Conservation (phyloP, 495 filamentous ascomycete genomes). For the Hyaloscypha hepaticicola region DNA sequence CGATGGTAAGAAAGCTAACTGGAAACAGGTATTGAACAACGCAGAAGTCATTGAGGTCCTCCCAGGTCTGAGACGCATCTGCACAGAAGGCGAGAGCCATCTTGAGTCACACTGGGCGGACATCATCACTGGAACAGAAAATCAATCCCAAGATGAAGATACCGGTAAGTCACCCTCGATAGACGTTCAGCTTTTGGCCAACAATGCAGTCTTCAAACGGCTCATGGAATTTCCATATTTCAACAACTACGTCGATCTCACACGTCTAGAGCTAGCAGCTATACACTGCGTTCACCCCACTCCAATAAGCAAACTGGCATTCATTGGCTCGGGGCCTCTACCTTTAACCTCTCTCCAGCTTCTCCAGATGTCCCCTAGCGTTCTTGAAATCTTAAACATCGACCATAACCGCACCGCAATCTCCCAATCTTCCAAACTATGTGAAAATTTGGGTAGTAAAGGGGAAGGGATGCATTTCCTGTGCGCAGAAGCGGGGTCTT, state of each 20-base stretch:
- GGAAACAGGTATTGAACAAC: not conserved
- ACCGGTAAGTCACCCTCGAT: constrained; percentile 1
- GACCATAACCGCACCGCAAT: constrained; percentile 39
- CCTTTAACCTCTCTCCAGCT: constrained; percentile 42
- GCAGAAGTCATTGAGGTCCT: constrained; percentile 34
- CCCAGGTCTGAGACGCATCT: constrained; percentile 34
- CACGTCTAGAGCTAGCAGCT: constrained; percentile 41
- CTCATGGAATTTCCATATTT: constrained; percentile 42
- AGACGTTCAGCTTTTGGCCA: constrained; percentile 13
- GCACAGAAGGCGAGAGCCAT: constrained; percentile 38
- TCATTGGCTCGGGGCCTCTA: constrained; percentile 46
- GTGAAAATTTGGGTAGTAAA: constrained; percentile 29
- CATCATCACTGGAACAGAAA: constrained; percentile 25
- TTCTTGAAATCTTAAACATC: constrained; percentile 35
- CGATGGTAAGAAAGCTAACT: not conserved
- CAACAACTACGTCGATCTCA: constrained; percentile 43
- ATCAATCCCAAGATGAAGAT: not conserved
- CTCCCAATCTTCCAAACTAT: constrained; percentile 29
- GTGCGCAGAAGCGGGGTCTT: constrained; percentile 31
- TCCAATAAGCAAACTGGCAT: constrained; percentile 28
- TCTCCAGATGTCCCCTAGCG: not conserved
- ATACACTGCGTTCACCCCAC: constrained; percentile 29
- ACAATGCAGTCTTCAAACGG: constrained; percentile 22
- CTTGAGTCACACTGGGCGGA: constrained; percentile 41
- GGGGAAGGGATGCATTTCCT: constrained; percentile 34